Evolutionary conservation across 805 yeast species (phyloP).

Genomic region (Soucietia sequanensis): DNA sequence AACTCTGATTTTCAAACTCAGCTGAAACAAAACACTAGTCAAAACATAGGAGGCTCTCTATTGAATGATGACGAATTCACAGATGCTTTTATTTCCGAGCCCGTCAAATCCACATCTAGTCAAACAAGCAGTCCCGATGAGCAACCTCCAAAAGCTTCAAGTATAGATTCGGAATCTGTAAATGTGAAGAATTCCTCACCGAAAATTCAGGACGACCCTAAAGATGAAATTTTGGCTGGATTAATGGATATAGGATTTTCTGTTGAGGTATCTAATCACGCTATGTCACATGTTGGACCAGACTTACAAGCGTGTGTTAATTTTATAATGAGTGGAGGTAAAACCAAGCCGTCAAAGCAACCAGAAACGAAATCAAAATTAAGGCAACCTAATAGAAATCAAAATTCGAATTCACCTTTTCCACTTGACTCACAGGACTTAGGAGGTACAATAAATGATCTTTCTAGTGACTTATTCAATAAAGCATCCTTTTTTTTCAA

Average conservation of each 20-base stretch:
- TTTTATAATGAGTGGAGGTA: slow-evolving; percentile 61
- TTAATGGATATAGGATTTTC: slow-evolving; percentile 80
- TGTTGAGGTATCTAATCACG: slow-evolving; percentile 55
- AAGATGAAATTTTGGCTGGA: slow-evolving; percentile 60
- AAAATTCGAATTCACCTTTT: slow-evolving; percentile 10
- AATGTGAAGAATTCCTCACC: neutral
- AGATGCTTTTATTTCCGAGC: slow-evolving; percentile 28
- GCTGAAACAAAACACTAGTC: neutral
- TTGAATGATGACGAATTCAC: slow-evolving; percentile 45
- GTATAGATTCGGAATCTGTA: neutral
- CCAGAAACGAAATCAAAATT: slow-evolving; percentile 1
- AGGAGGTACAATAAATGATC: slow-evolving; percentile 43
- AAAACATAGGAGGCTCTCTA: slow-evolving; percentile 13
- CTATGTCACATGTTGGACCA: slow-evolving; percentile 56
- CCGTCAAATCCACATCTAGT: no score
- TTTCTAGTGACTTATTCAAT: slow-evolving; percentile 54
- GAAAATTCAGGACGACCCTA: slow-evolving; percentile 12
- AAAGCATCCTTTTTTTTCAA: slow-evolving; percentile 60
- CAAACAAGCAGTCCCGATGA: no score
- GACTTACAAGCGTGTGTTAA: slow-evolving; percentile 67
- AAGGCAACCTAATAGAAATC: slow-evolving; percentile 8
- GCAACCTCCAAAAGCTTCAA: neutral
- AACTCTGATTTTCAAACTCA: slow-evolving; percentile 6
- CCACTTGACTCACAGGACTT: no score
- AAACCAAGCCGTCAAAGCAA: slow-evolving; percentile 10